Base-by-base conservation (phyloP, 2,329 filamentous ascomycete species). In the Fusarium sp. region DNA sequence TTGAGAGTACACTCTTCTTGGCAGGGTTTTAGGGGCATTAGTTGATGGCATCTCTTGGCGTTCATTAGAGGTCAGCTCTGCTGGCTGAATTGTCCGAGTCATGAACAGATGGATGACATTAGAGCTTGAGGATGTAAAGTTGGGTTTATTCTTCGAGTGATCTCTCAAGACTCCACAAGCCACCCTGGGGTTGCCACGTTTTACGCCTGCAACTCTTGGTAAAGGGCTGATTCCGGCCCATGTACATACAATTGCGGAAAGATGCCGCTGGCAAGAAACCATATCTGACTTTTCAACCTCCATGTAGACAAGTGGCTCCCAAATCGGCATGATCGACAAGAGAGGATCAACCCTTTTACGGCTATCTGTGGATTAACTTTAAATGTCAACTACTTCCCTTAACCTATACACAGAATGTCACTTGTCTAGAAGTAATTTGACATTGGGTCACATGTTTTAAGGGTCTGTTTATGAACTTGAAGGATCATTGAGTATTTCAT, bases 1-100 rank as follows among this genome's bases (percentile, higher is more conserved):
- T 66, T 41, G 45, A 66, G 50, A 69, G 69, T 62, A 70, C 64
- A 74, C 60, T 59, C 50, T 71, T 73, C 69, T 73, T 73, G 69
- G 72, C 63, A 27, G 37, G 11, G 20, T 20, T 45, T 57, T 31
- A 43, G 24, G 31, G 58, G 20, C 29, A 50, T 22, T 24, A 20
- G 59, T 39, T 48, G 54, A 61, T 63, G 39, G 16, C 29, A 16
- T 13, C 14, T 58, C 20, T 24, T 27, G 43, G 11, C 8, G 5
- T 31, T 29, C 16, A n/a, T 29, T 20, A 41, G 13, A 64, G 37
- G 39, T 54, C 41, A 67, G 63, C 35, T 63, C 24, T 52, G 29
- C 29, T 64, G 20, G 16, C 27, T 43, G 35, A 52, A 73, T 31
- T 20, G 11, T 13, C 31, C 27, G 48, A 54, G 48, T 54, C 48